Base-by-base conservation (phyloP, 2,329 filamentous ascomycete genomes). In the Coniochaeta sp. region DNA sequence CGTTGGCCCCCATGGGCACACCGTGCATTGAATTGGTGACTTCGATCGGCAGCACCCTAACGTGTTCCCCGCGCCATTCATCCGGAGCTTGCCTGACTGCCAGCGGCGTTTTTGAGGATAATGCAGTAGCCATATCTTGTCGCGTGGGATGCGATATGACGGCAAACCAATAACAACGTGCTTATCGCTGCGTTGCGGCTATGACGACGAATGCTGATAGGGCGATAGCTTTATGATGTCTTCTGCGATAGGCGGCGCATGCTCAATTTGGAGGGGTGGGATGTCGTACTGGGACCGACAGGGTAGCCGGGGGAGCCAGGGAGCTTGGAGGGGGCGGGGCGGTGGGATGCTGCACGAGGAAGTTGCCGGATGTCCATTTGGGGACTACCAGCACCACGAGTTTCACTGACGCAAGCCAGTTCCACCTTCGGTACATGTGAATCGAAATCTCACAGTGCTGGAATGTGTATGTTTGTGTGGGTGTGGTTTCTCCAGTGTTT, bases 61-160 rank as follows among this genome's bases (percentile, higher is more conserved):
- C 17, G 19, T 47, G 43, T 24, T 26, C 19, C 43, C 19, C 43
- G 3, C 11, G 8, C 22, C 22, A 22, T 26, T 47, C 43, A 47
- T 47, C 19, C 8, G 19, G 19, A 24, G 43, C 22, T 12, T 47
- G 44, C 22, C 22, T 31, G 14, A 3, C 28, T 31, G 28, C 47
- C 47, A 52, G 47, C 47, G 47, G 17, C 47, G 17, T 28, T 52
- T 52, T 4, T 17, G 24, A 52, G 6, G 6, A 52, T 24, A 14
- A 6, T 12, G 47, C 47, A 47, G 22, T 17, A 22, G 14, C 47
- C 24, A 5, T 26, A 52, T 28, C 24, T 52, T 28, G 19, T 28
- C 26, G 62, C 55, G 67, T 64, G 67, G 67, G 68, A 69, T 65
- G 64, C 55, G 59, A 64, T 64, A 64, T 67, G 67, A 68, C 67